phyloP scores from a whole-genome alignment of 2,329 filamentous ascomycete species.

The Trichoderma sp. region DNA sequence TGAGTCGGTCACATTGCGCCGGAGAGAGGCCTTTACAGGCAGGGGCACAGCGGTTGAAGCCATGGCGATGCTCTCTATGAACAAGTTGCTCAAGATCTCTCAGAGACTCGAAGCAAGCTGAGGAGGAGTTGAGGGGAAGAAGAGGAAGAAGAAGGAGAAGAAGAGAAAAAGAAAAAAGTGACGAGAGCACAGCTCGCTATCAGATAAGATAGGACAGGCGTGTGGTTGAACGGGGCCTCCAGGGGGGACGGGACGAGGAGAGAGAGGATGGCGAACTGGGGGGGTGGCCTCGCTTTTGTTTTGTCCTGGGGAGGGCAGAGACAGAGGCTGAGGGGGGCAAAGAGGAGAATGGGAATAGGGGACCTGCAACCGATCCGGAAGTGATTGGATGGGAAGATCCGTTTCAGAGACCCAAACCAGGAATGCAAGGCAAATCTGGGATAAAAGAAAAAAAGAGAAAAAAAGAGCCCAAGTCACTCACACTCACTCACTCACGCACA shows the following conservation, averaged over 20 bases:
- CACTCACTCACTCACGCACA: neutral
- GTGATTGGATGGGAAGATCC: neutral
- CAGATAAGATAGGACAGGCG: constrained; percentile 11
- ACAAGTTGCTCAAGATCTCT: neutral
- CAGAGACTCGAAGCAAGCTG: neutral
- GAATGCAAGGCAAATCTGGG: neutral
- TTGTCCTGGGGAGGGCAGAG: neutral
- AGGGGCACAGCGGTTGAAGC: constrained; percentile 44
- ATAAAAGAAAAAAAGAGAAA: neutral
- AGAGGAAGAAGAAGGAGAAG: neutral
- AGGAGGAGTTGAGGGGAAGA: neutral
- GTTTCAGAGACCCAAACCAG: neutral
- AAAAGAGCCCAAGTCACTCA: neutral
- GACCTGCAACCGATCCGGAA: neutral
- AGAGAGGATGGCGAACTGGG: neutral
- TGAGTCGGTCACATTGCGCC: constrained; percentile 49
- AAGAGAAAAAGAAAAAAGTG: neutral
- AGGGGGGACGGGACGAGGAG: neutral
- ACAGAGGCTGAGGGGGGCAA: neutral
- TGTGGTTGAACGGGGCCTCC: neutral
- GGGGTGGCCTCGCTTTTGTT: neutral
- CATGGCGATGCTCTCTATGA: constrained; percentile 38
- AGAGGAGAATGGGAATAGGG: neutral
- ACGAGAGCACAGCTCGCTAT: constrained; percentile 14
- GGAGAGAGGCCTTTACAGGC: constrained; percentile 44